Conservation (phyloP, 2,329 filamentous ascomycete genomes). For the Diplodia seriata region DNA sequence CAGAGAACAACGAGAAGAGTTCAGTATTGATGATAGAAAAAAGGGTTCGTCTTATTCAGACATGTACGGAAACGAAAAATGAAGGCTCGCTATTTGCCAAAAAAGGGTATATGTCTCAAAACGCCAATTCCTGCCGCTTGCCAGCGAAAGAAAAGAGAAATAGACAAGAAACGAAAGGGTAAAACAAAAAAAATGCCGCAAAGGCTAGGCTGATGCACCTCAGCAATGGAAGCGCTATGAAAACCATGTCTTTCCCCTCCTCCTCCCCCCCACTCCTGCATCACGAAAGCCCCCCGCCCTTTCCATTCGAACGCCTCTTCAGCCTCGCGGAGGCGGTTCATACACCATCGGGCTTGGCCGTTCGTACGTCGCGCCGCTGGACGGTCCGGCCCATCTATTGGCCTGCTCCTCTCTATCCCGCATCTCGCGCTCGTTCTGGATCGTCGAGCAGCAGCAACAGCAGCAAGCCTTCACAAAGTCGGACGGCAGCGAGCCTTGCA, state of each 20-base stretch:
- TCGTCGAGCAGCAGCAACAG: constrained; percentile 52
- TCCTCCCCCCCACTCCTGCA: constrained; percentile 10
- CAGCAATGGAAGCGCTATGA: background rate
- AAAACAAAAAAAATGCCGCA: constrained; percentile 15
- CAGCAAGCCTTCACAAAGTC: constrained; percentile 49
- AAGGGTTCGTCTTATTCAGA: background rate
- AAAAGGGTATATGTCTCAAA: constrained; percentile 24
- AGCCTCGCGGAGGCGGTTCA: constrained; percentile 22
- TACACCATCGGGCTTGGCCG: constrained; percentile 46
- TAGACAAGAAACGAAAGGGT: background rate
- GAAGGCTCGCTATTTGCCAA: constrained; percentile 8
- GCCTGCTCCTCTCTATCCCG: constrained; percentile 52
- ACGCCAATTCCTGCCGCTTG: constrained; percentile 19
- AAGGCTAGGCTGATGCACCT: background rate
- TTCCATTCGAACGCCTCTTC: constrained; percentile 4
- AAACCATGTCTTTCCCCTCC: background rate
- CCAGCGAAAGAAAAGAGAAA: background rate
- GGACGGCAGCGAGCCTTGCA: constrained; percentile 46
- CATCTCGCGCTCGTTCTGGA: constrained; percentile 57
- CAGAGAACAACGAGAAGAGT: background rate
- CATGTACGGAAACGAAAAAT: background rate
- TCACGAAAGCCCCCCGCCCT: background rate
- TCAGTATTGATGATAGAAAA: background rate
- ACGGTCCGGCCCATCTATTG: constrained; percentile 49
- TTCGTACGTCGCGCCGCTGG: constrained; percentile 43